These are phyloP conservation scores for Carex arenaria DNA, from an alignment of 202 grass and related monocot species.

Conservation along the genomic window DNA sequence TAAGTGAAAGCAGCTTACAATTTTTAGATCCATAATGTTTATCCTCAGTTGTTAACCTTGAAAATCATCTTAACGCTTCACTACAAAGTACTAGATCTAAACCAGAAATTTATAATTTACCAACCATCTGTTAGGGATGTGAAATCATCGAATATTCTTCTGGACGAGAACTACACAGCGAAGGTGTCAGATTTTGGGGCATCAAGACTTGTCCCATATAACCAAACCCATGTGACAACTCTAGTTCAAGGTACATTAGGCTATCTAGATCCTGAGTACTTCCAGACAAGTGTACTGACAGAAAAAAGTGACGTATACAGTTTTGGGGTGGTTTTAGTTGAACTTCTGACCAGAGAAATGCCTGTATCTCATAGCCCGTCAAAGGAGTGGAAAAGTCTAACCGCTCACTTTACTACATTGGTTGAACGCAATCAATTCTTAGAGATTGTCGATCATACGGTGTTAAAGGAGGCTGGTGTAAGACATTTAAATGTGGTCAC, in stretches of 20 bases:
- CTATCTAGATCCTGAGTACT: constrained; percentile 89
- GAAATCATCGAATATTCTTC: constrained; percentile 76
- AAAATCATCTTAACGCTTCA: background rate
- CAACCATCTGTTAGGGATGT: constrained; percentile 36
- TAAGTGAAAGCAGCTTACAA: background rate
- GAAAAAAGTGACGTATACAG: constrained; percentile 88
- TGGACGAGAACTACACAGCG: constrained; percentile 45
- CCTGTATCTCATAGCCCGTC: constrained; percentile 28
- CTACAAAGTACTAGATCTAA: background rate
- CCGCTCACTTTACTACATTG: constrained; percentile 29
- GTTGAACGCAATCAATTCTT: constrained; percentile 28
- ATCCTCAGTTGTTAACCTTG: background rate
- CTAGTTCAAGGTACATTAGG: constrained; percentile 75
- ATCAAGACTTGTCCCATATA: constrained; percentile 47
- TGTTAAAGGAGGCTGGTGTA: constrained; percentile 41
- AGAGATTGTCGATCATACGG: constrained; percentile 36
- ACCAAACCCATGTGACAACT: constrained; percentile 75
- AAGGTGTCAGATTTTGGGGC: constrained; percentile 84
- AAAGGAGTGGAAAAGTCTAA: constrained; percentile 36
- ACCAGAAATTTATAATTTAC: background rate
- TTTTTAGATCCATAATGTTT: background rate
- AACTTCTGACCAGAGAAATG: constrained; percentile 54
- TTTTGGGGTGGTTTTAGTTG: constrained; percentile 64
- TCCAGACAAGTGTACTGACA: constrained; percentile 60
- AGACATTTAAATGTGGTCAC: constrained; percentile 41